Evolutionary conservation across 805 yeast species (phyloP), one percentile per base, ranked within the genome.

Genomic region (Metschnikowia rubicola): DNA sequence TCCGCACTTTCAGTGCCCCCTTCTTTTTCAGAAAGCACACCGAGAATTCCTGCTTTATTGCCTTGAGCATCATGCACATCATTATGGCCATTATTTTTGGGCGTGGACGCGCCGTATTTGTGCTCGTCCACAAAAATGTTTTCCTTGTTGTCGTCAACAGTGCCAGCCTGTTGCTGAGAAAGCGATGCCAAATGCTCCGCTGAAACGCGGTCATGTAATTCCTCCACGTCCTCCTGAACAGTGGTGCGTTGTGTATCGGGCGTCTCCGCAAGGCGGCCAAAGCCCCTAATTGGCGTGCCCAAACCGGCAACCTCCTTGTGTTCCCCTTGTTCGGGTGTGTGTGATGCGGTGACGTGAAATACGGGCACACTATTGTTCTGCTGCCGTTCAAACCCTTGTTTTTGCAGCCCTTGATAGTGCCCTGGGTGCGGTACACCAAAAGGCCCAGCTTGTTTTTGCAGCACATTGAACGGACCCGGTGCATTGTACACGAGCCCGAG

Each of bases 171-270:
- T 39, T 55, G 48, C 37, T 60, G 61, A 41, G 57, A 54, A n/a
- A 65, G 58, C 17, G 53, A 58, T 26, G 62, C 64, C 31, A 70
- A 43, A 26, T 70, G 73, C 30, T 64, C 65, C 37, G 63, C 68
- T 52, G 67, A 63, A 2, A 68, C 73, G 39, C 69, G 60, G 47
- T 57, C 58, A 30, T 53, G 49, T 30, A 57, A 56, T 13, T 64
- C 68, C 13, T 53, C 71, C 15, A 66, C 73, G 30, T 68, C 75
- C 39, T 70, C 75, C 53, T 71, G 74, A 8, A 71, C 60, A 1
- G 74, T 66, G 7, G 79, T 75, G 30, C 71, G 54, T 51, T 73
- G 77, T 13, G 77, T 73, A 47, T 73, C 77, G 2, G 77, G 77
- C 2, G 77, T 73, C 37, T 70, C 76, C 8, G 46, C 48, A 17